phyloP scores from a whole-genome alignment of 345 rosid species.

The Eucalyptus dawsonii region DNA sequence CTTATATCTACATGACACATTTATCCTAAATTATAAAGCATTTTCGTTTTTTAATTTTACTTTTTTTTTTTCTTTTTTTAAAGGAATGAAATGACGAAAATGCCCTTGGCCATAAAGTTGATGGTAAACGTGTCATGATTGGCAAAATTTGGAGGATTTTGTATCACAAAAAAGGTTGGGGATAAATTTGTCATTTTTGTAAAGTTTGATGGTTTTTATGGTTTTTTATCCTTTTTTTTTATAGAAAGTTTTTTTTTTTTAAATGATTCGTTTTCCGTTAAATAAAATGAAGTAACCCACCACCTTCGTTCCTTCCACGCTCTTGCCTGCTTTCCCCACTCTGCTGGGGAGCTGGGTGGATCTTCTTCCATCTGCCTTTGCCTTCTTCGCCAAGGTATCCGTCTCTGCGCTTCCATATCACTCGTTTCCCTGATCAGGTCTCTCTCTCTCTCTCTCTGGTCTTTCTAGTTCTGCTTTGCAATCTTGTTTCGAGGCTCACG shows the following conservation, averaged over 20 bases:
- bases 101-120: too few relatives aligned
- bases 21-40: too few relatives aligned
- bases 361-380: too few relatives aligned
- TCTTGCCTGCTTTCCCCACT: too few relatives aligned
- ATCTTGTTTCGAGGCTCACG: neutral
- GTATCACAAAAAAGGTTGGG: fast-evolving
- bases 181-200: too few relatives aligned
- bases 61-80: fast-evolving
- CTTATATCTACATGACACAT: fast-evolving
- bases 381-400: neutral
- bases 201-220: neutral
- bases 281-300: neutral
- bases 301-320: neutral
- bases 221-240: fast-evolving
- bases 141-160: too few relatives aligned
- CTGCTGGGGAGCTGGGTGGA: too few relatives aligned
- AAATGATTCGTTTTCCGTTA: neutral
- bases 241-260: neutral
- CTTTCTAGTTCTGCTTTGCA: neutral
- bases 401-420: too few relatives aligned
- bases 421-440: too few relatives aligned
- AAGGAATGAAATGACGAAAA: too few relatives aligned
- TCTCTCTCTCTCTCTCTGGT: neutral
- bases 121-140: fast-evolving
- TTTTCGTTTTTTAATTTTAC: too few relatives aligned